Percentiles rank a stretch among this genome's conserved stretches.
phyloP scores from a whole-genome alignment of 495 filamentous ascomycete genomes.

The Hyaloscypha hepaticicola region DNA sequence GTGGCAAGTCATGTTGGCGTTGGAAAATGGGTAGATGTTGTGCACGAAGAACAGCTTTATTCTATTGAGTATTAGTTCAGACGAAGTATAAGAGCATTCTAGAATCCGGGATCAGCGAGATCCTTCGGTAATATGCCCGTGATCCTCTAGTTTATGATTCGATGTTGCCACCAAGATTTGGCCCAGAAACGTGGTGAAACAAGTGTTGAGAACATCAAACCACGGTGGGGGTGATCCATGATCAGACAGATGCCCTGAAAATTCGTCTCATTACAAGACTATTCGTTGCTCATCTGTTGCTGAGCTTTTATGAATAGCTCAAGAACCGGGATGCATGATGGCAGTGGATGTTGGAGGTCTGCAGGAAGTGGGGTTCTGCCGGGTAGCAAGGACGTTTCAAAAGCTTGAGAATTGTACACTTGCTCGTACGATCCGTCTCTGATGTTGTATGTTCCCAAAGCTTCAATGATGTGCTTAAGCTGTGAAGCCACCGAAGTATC shows the following conservation, averaged over 20 bases:
- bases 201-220: not conserved
- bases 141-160: not conserved
- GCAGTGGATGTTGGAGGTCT: not conserved
- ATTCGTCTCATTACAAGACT: constrained; percentile 8
- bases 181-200: not conserved
- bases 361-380: not conserved
- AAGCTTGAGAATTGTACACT: constrained; percentile 4
- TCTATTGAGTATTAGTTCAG: not conserved
- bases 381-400: constrained; percentile 7
- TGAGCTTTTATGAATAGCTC: not conserved
- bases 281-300: not conserved
- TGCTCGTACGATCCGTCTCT: not conserved
- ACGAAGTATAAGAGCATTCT: not conserved
- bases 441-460: not conserved
- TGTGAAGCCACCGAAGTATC: not conserved
- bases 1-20: not conserved
- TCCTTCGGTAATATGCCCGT: too few species aligned
- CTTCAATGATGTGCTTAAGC: not conserved
- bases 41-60: not conserved
- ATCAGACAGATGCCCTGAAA: not conserved
- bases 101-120: not conserved
- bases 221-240: not conserved
- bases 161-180: not conserved
- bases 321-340: not conserved
- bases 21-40: not conserved